Evolutionary conservation across 805 yeast species (phyloP).

Genomic region (Candida golubevii): DNA sequence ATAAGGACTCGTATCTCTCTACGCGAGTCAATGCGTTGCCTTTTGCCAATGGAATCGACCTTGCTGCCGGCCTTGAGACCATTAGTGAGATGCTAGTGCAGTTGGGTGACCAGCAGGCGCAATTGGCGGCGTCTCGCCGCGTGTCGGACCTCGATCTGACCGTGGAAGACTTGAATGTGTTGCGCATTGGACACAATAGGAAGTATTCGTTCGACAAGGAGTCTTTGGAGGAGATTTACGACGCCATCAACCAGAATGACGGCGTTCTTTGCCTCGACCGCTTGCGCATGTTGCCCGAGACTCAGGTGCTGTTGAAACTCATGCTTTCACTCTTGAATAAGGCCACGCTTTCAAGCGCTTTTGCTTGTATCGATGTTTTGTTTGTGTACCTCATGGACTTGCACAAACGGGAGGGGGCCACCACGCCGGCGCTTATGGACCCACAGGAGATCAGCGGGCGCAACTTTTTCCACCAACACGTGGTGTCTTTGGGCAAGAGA

Average conservation of each 20-base stretch:
- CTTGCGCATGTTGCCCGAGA: conserved; percentile 32
- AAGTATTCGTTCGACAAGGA: conserved; percentile 25
- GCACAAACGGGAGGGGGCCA: background rate
- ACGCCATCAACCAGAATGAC: conserved; percentile 38
- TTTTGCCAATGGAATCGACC: conserved; percentile 68
- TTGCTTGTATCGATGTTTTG: conserved; percentile 53
- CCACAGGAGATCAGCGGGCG: conserved; percentile 73
- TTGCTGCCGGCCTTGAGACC: conserved; percentile 47
- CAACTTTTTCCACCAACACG: conserved; percentile 80
- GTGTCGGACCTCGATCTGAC: conserved; percentile 2
- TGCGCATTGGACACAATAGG: conserved; percentile 21
- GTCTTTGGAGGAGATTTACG: conserved; percentile 20
- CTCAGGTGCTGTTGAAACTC: conserved; percentile 50
- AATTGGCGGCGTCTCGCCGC: conserved; percentile 2
- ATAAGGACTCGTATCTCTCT: conserved; percentile 42
- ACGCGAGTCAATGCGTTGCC: conserved; percentile 71
- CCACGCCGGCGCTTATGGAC: conserved; percentile 21
- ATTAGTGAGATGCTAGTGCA: conserved; percentile 51
- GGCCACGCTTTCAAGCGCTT: conserved; percentile 54
- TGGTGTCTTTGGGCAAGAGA: conserved; percentile 72
- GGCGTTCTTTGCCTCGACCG: conserved; percentile 40
- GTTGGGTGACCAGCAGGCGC: conserved; percentile 41
- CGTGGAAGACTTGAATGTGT: conserved; percentile 11
- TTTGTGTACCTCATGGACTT: conserved; percentile 38
- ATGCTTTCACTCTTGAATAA: conserved; percentile 61